These are phyloP conservation scores for Eragrostis curvula DNA, from an alignment of 176 grass and related monocot genomes.

Conservation along the genomic window DNA sequence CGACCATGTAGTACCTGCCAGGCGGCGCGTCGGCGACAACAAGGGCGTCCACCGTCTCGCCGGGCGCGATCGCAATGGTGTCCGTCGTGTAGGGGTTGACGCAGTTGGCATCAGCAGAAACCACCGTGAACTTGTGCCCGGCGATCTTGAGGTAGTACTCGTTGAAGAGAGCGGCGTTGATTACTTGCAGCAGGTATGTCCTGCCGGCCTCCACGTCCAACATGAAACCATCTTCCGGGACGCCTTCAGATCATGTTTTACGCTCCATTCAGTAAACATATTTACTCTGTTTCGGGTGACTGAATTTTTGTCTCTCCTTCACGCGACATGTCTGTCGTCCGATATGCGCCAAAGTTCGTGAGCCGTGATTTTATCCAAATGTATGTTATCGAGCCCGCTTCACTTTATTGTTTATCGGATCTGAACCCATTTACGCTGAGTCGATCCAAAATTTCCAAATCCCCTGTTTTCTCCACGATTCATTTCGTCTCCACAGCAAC, in stretches of 20 bases:
- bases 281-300: too few relatives aligned
- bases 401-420: too few relatives aligned
- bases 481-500: too few relatives aligned
- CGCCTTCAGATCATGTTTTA: not conserved
- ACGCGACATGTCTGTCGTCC: too few relatives aligned
- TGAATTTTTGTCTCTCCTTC: too few relatives aligned
- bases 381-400: too few relatives aligned
- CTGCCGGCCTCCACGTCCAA: constrained; percentile 23
- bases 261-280: not conserved
- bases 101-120: not conserved
- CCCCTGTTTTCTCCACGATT: too few relatives aligned
- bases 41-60: constrained; percentile 16
- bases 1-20: constrained; percentile 16
- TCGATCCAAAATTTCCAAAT: too few relatives aligned
- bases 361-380: too few relatives aligned
- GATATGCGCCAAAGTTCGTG: too few relatives aligned
- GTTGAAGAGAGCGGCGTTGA: not conserved
- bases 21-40: constrained; percentile 28
- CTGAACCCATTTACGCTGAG: too few relatives aligned
- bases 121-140: constrained; percentile 20
- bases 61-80: constrained; percentile 4
- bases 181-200: constrained; percentile 8
- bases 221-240: not conserved
- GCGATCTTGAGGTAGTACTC: constrained; percentile 9
- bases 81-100: constrained; percentile 22